Conservation (phyloP, 164 flowering plant species). For the Vitis cinerea region DNA sequence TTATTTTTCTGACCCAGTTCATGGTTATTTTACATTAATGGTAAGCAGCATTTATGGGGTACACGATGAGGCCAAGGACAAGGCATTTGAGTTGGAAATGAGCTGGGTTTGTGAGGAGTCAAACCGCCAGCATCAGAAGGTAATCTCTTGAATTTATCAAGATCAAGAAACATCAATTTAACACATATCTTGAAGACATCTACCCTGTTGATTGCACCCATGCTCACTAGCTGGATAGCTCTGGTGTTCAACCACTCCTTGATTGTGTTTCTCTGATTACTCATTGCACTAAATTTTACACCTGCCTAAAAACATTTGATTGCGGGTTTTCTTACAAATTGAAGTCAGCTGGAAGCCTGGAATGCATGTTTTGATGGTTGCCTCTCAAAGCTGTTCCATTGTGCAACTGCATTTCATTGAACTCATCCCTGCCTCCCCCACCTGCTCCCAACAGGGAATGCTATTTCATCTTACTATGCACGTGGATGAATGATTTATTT, state of each 20-base stretch:
- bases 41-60: constrained; percentile 74
- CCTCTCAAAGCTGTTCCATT: too few species aligned
- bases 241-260: too few species aligned
- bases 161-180: background rate
- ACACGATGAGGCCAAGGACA: constrained; percentile 98
- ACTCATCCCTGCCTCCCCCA: background rate
- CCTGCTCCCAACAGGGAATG: background rate
- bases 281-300: too few species aligned
- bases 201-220: too few species aligned
- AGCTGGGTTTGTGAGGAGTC: constrained; percentile 99
- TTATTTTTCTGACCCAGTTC: background rate
- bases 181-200: too few species aligned
- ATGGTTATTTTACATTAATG: background rate
- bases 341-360: too few species aligned
- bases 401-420: too few species aligned
- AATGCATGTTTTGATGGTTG: too few species aligned
- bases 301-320: too few species aligned
- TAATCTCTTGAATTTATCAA: constrained; percentile 13
- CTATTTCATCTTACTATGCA: background rate
- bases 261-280: too few species aligned
- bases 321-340: too few species aligned
- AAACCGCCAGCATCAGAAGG: constrained; percentile 88
- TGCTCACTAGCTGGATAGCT: too few species aligned
- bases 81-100: constrained; percentile 93
- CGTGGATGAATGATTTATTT: background rate